Percentiles rank a stretch among this genome's conserved stretches.
Evolutionary conservation across 495 filamentous ascomycete species (phyloP).

Genomic region (Usnea hakonensis): DNA sequence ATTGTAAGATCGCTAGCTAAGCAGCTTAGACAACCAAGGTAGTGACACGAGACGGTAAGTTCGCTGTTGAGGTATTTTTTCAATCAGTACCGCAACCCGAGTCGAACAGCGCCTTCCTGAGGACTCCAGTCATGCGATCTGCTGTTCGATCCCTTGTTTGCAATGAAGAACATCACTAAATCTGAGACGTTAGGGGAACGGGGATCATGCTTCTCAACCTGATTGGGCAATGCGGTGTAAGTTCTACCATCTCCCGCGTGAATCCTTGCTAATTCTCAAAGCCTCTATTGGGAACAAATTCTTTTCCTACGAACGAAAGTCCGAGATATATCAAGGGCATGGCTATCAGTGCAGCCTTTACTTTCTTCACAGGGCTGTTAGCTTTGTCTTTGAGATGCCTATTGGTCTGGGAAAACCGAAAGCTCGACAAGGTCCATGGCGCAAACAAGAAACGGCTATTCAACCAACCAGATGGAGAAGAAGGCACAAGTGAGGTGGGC

Average conservation of each 20-base stretch:
- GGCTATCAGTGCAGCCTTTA: slow-evolving; percentile 61
- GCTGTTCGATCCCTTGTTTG: not conserved
- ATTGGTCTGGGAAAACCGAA: slow-evolving; percentile 55
- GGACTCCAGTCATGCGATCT: not conserved
- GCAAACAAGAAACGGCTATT: slow-evolving; percentile 25
- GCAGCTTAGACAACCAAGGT: slow-evolving; percentile 9
- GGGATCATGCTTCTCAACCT: slow-evolving; percentile 63
- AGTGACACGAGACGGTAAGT: slow-evolving; percentile 4
- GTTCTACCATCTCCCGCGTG: not conserved
- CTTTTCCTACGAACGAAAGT: slow-evolving; percentile 52
- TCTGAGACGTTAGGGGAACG: slow-evolving; percentile 61
- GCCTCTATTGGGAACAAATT: slow-evolving; percentile 61
- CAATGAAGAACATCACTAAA: not conserved
- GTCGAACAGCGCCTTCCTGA: not conserved
- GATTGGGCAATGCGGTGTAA: slow-evolving; percentile 54
- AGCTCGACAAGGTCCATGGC: slow-evolving; percentile 47
- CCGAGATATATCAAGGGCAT: slow-evolving; percentile 64
- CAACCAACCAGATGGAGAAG: slow-evolving; percentile 17
- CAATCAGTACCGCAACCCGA: not conserved
- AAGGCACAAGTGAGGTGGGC: slow-evolving; percentile 23
- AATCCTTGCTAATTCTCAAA: slow-evolving; percentile 28
- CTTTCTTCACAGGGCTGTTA: slow-evolving; percentile 57
- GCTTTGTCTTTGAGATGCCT: slow-evolving; percentile 47
- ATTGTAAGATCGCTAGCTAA: not conserved
- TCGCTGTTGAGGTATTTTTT: not conserved